phyloP scores from a whole-genome alignment of 129 eudicot species.

The Saposhnikovia divaricata region DNA sequence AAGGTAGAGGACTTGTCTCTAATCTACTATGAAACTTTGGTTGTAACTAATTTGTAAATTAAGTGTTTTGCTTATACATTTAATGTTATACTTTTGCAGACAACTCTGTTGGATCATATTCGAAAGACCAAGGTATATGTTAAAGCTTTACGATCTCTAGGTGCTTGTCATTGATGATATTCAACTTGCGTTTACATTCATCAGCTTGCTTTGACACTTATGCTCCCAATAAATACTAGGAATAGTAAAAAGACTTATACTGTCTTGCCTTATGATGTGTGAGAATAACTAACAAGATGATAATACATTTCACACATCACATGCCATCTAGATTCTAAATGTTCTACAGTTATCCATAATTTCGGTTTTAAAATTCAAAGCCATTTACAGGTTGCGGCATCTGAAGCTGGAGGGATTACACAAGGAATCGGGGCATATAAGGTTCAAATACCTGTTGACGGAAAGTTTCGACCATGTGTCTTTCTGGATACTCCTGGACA shows the following conservation, averaged over 20 bases:
- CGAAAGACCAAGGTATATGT: slow-evolving; percentile 80
- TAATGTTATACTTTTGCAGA: slow-evolving; percentile 44
- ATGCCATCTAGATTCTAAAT: not conserved
- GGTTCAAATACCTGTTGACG: slow-evolving; percentile 87
- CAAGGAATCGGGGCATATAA: slow-evolving; percentile 98
- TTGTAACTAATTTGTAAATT: not conserved
- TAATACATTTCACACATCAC: no score
- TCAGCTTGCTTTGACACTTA: not conserved
- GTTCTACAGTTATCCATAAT: not conserved
- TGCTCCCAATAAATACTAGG: not conserved
- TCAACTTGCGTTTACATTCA: not conserved
- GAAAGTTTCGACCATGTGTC: slow-evolving; percentile 63
- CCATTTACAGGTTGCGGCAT: slow-evolving; percentile 76
- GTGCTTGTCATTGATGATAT: slow-evolving; percentile 8
- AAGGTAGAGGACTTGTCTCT: slow-evolving; percentile 38
- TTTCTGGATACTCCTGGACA: slow-evolving; percentile 99
- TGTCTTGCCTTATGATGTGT: not conserved
- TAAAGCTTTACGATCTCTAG: not conserved
- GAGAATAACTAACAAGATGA: not conserved
- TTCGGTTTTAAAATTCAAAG: slow-evolving; percentile 4
- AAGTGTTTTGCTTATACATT: slow-evolving; percentile 23
- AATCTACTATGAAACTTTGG: not conserved
- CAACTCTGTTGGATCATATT: slow-evolving; percentile 84
- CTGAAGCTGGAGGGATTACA: slow-evolving; percentile 98
- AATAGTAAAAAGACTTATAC: not conserved